Base-by-base conservation (phyloP, 768 basidiomycete genomes). In the Phanerochaete sordida region DNA sequence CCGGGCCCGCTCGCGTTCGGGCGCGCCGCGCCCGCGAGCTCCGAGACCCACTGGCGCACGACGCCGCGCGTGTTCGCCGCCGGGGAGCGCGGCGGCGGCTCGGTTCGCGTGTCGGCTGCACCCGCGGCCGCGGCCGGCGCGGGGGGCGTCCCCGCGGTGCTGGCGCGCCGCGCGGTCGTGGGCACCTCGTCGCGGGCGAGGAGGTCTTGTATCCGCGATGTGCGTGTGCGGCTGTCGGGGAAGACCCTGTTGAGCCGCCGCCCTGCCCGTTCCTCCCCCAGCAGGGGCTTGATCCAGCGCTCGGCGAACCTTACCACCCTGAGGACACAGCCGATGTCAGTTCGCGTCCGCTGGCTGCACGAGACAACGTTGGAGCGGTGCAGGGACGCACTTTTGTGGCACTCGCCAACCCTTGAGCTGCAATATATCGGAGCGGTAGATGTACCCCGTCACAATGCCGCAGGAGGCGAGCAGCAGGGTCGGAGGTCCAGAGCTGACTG, bases 401-500 rank as follows among this genome's bases (percentile, higher is more conserved):
- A 96, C 72, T 26, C 94, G 85, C 77, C 92, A 95, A 2, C 81
- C 73, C 67, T 95, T 94, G 52, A 95, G 79, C 56, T 84, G 84
- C 19, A 90, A 81, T 16, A 93, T 68, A 69, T 95, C 93, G 8
- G 93, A 88, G 39, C 93, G 88, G 70, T 95, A 96, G 35, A 93
- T 75, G 65, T 87, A 84, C 0, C 94, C 93, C 6, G 83, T 75
- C 9, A 89, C 63, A 7, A 93, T 61, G 24, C 94, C 94, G 33
- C 91, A 73, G 27, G 80, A 62, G 0, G 88, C 81, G 2, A 84
- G 81, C 1, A 83, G 76, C 8, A 81, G 72, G 7, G 92, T 91
- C 2, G 85, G 79, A 1, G 91, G 92, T 12, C 84, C 70, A 24
- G 84, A 84, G 21, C 83, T 84, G 33, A 91, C 72, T 3, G 86